Conservation (phyloP, 2,329 filamentous ascomycete genomes). For the Rasamsonia emersonii region DNA sequence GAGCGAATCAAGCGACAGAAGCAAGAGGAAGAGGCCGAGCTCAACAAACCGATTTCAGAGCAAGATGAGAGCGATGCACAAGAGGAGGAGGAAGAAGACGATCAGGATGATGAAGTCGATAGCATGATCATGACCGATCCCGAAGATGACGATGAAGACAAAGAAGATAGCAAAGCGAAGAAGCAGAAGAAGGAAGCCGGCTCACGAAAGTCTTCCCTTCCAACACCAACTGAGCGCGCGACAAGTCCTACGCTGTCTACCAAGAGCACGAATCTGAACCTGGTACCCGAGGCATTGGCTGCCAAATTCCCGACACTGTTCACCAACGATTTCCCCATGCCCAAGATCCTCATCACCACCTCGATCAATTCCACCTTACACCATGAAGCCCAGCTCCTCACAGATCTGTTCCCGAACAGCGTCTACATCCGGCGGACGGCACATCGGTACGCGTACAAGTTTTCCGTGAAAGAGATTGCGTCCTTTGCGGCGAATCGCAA, state of each 20-base stretch:
- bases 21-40: constrained; percentile 36
- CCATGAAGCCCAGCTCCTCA: constrained; percentile 68
- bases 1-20: constrained; percentile 41
- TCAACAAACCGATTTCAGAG: constrained; percentile 24
- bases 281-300: constrained; percentile 53
- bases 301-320: constrained; percentile 55
- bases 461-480: constrained; percentile 83
- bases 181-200: constrained; percentile 24
- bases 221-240: constrained; percentile 40
- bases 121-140: constrained; percentile 60
- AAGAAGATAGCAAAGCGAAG: constrained; percentile 27
- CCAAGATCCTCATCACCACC: constrained; percentile 89
- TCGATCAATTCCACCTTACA: constrained; percentile 83
- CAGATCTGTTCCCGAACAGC: constrained; percentile 69
- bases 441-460: constrained; percentile 80
- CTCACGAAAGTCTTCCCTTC: constrained; percentile 26
- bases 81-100: constrained; percentile 39
- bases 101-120: constrained; percentile 54
- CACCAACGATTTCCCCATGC: constrained; percentile 44
- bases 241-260: constrained; percentile 49
- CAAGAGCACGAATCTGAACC: constrained; percentile 49
- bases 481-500: constrained; percentile 72
- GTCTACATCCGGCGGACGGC: constrained; percentile 76
- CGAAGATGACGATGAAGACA: constrained; percentile 33
- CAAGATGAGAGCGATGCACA: constrained; percentile 33